Evolutionary conservation across 2,329 filamentous ascomycete species (phyloP), one percentile per base, ranked within the genome.

Genomic region (Lachnellula subtilissima): DNA sequence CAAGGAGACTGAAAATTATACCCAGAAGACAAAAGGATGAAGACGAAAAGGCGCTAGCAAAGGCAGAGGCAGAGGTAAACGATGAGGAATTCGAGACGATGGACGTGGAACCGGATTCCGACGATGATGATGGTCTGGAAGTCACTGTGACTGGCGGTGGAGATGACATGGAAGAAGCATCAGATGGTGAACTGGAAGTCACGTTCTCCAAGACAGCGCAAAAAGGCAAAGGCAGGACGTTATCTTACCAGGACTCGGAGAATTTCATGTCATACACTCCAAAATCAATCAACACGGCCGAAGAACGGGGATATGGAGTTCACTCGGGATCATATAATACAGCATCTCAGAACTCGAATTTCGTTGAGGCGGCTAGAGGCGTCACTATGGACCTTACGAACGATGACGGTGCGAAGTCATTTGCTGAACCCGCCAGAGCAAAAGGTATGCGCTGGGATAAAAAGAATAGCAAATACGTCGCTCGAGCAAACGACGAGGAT

Each of bases 231-330:
- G 82, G 77, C 72, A 82, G 76, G 66, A 82, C 69, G 67, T 83
- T 76, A 12, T 81, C 85, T 47, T 96, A 85, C 80, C 85, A 89
- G 69, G 92, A 97, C 70, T 82, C 86, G 0, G 92, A 97, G 46
- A 84, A 94, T 65, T 99, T 95, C 84, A 97, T 99, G 91, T 89
- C 90, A 9, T 99, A 99, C 78, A 89, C 85, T 1, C 94, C 94
- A 0, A 86, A 88, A 59, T 85, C 85, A 43, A 81, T 83, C 65
- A 94, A 93, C 71, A 79, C 88, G 4, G 89, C 88, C 52, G 93
- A 97, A 74, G 91, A 97, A 70, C 88, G 89, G 53, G 94, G 87
- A 12, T 99, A 99, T 74, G 91, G 92, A 61, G 91, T 99, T 17
- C 90, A 95, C 72, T 89, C 90, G 0, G 91, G 91, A 50, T 84